Percentiles rank a stretch among this genome's conserved stretches.
phyloP scores from a whole-genome alignment of 371 early-diverging fungal species.

The Apophysomyces trapeziformis region DNA sequence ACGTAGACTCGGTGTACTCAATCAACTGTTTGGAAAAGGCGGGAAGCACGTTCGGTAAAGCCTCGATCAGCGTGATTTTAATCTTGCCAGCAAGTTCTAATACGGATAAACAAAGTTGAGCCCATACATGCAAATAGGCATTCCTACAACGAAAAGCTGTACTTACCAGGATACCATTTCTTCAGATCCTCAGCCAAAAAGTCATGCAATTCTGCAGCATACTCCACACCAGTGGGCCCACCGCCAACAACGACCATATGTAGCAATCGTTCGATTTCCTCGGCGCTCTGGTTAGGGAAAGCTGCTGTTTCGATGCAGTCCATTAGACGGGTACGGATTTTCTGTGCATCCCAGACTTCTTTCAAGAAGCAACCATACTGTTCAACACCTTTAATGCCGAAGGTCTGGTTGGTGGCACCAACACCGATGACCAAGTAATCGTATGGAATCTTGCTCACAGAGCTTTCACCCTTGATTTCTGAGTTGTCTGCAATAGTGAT shows the following conservation, averaged over 20 bases:
- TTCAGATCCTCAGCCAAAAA: slow-evolving; percentile 85
- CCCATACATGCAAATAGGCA: neutral
- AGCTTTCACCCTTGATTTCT: slow-evolving; percentile 67
- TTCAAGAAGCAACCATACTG: slow-evolving; percentile 90
- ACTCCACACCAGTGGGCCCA: slow-evolving; percentile 96
- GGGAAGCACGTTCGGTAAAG: slow-evolving; percentile 81
- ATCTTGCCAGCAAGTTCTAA: slow-evolving; percentile 72
- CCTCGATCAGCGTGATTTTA: slow-evolving; percentile 87
- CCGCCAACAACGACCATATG: slow-evolving; percentile 97
- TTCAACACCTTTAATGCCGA: slow-evolving; percentile 85
- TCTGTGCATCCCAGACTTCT: slow-evolving; percentile 87
- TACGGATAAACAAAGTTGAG: neutral
- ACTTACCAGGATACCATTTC: slow-evolving; percentile 75
- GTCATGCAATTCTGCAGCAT: slow-evolving; percentile 94
- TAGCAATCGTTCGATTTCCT: slow-evolving; percentile 82
- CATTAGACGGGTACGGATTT: slow-evolving; percentile 85
- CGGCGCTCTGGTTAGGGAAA: slow-evolving; percentile 74
- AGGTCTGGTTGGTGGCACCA: slow-evolving; percentile 90
- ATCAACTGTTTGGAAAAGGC: slow-evolving; percentile 85
- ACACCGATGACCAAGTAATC: slow-evolving; percentile 90
- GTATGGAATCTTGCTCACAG: slow-evolving; percentile 70
- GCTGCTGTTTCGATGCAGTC: slow-evolving; percentile 91
- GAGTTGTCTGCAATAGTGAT: slow-evolving; percentile 79
- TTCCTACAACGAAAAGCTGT: neutral
- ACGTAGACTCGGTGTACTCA: slow-evolving; percentile 84